Base-by-base conservation (phyloP, 148 eudicot species). In the Dysphania ambrosioides region DNA sequence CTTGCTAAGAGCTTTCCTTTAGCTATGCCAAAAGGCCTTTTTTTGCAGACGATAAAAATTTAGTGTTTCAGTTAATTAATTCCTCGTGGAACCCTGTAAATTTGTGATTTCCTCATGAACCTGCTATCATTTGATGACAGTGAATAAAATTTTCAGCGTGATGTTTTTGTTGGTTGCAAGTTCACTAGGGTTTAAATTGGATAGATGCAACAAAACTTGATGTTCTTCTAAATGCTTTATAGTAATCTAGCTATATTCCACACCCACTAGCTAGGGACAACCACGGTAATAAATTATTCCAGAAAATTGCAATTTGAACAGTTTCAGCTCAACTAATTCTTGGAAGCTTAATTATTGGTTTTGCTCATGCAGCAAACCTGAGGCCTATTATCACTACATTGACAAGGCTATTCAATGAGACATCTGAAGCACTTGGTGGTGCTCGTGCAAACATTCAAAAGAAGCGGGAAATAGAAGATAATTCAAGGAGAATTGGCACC, bases 401-500 rank as follows among this genome's bases (percentile, higher is more conserved):
- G 88, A 87, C 90, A 11, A 86, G 91, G 82, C 89, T 95, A 31
- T 95, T 88, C 75, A 86, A 90, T 12, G 99, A 95, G 85, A 92
- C 99, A 80, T 83, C 89, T 35, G 91, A 90, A 80, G 91, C 84
- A 55, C 80, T 88, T 75, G 99, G 99, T 73, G 99, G 97, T 62
- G 78, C 89, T 40, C 88, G 82, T 64, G 98, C 98, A 68, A 87
- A 80, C 80, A 87, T 86, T 51, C 88, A 88, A 26, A 92, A 83
- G 88, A 92, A 78, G 83, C 82, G 93, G 76, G 97, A 95, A 85
- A 92, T 90, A 59, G 99, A 95, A 31, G 97, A 95, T 74, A 90
- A 92, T 78, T 95, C 99, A 12, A 90, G 71, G 86, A 95, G 90
- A 83, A 49, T 95, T 65, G 99, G 99, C 31, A 81, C 92, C 72